phyloP scores from a whole-genome alignment of 805 yeast species.

The Wickerhamiella lipophila region DNA sequence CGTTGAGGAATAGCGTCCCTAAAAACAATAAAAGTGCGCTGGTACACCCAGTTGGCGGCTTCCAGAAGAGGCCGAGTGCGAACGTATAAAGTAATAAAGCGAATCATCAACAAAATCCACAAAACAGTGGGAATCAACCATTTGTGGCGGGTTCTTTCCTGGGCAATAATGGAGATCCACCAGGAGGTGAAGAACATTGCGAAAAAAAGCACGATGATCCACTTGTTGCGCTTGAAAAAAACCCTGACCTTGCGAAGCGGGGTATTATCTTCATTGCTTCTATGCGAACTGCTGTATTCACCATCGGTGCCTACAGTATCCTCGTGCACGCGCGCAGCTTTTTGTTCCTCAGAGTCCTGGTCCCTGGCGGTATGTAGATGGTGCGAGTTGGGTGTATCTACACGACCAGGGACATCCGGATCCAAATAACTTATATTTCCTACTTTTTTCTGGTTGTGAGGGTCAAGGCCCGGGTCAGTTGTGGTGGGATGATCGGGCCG shows the following conservation, averaged over 20 bases:
- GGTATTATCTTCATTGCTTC: not conserved
- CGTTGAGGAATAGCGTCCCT: constrained; percentile 32
- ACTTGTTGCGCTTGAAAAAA: constrained; percentile 17
- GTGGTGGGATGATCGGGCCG: constrained; percentile 16
- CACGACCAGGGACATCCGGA: constrained; percentile 8
- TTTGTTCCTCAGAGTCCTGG: not conserved
- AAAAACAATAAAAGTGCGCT: constrained; percentile 23
- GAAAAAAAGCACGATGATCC: constrained; percentile 25
- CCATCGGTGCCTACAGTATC: constrained; percentile 21
- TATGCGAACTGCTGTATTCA: not conserved
- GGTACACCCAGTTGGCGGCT: constrained; percentile 26
- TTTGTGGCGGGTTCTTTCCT: constrained; percentile 35
- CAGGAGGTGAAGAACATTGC: constrained; percentile 38
- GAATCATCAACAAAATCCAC: constrained; percentile 39
- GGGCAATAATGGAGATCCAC: constrained; percentile 46
- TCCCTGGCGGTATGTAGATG: not conserved
- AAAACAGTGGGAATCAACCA: constrained; percentile 50
- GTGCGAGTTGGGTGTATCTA: not conserved
- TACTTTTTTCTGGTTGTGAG: constrained; percentile 24
- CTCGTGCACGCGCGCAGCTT: constrained; percentile 8
- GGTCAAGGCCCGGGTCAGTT: constrained; percentile 27
- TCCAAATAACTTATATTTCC: constrained; percentile 6
- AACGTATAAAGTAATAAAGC: constrained; percentile 41
- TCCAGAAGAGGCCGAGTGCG: constrained; percentile 28
- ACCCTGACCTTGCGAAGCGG: constrained; percentile 8